A percentile compares a stretch with the other conserved stretches of the same genome.
phyloP scores from a whole-genome alignment of 352 stramenopile genomes.

The Pythium grandisporangium region DNA sequence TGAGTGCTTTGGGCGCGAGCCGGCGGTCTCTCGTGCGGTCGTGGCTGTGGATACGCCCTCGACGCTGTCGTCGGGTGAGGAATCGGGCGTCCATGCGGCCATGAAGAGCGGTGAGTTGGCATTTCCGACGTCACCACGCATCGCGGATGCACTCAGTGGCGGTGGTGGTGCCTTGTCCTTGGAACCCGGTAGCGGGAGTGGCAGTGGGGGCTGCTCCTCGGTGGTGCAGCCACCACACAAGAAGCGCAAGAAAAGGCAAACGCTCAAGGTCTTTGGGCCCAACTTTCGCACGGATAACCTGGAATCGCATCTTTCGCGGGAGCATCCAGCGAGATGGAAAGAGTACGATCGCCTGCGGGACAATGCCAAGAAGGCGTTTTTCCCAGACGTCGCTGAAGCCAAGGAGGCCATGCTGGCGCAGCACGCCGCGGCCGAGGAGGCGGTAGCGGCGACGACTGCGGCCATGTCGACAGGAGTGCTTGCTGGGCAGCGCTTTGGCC shows the following conservation, averaged over 20 bases:
- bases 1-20: constrained; percentile 42
- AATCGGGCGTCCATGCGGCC: constrained; percentile 8
- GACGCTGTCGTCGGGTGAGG: constrained; percentile 3
- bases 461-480: constrained; percentile 4
- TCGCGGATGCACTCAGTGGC: constrained; percentile 8
- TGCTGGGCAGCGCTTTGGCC: not conserved
- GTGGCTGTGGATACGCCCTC: no score
- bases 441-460: constrained; percentile 5
- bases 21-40: no score
- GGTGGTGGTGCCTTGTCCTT: constrained; percentile 8
- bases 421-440: not conserved
- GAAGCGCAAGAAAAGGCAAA: constrained; percentile 47
- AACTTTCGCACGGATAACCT: constrained; percentile 55
- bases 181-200: no score
- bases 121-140: constrained; percentile 12
- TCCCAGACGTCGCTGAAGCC: constrained; percentile 18
- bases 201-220: not conserved
- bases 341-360: constrained; percentile 42
- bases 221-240: constrained; percentile 16
- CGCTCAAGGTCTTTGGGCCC: constrained; percentile 41
- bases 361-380: constrained; percentile 32
- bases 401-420: constrained; percentile 16
- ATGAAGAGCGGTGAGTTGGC: constrained; percentile 8
- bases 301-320: constrained; percentile 37
- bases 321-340: constrained; percentile 35